Evolutionary conservation across 2,329 filamentous ascomycete genomes (phyloP), one percentile per base, ranked within the genome.

Genomic region (Aspergillus thermomutatus): DNA sequence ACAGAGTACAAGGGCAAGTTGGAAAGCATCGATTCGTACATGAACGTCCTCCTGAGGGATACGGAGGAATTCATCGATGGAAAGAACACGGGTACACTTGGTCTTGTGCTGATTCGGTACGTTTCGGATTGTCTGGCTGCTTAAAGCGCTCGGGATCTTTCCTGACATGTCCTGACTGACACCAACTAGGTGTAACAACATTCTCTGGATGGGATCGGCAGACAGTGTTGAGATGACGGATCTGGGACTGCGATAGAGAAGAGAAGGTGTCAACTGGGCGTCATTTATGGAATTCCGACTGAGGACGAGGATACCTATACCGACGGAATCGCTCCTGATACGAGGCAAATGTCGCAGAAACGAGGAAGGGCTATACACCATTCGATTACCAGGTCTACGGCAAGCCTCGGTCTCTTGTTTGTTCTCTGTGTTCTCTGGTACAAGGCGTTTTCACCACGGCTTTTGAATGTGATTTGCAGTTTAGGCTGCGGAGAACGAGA

Each of bases 1-100:
- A 94, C 91, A 58, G 94, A 99, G 77, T 99, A 99, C 84, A 95
- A 93, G 76, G 94, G 94, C 73, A 85, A 86, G 64, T 85, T 99
- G 61, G 90, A 96, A 71, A 93, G 89, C 68, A 90, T 96, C 71
- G 94, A 99, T 80, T 92, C 90, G 72, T 99, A 99, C 82, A 97
- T 99, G 93, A 99, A 99, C 80, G 87, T 99, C 63, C 92, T 97
- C 79, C 84, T 99, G 62, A 87, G 87, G 64, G 88, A 89, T 68
- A 92, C 93, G 52, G 90, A 96, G 78, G 94, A 99, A 77, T 97
- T 88, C 77, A 90, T 96, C 70, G 87, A 92, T 72, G 88, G 91
- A 66, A 90, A 95, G 83, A 87, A 86, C 73, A 91, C 89, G 37
- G 93, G 92, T 56, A 85, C 85, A 50, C 79, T 99, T 64, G 94